Base-by-base conservation (phyloP, 768 basidiomycete genomes). In the Boletales sp. region DNA sequence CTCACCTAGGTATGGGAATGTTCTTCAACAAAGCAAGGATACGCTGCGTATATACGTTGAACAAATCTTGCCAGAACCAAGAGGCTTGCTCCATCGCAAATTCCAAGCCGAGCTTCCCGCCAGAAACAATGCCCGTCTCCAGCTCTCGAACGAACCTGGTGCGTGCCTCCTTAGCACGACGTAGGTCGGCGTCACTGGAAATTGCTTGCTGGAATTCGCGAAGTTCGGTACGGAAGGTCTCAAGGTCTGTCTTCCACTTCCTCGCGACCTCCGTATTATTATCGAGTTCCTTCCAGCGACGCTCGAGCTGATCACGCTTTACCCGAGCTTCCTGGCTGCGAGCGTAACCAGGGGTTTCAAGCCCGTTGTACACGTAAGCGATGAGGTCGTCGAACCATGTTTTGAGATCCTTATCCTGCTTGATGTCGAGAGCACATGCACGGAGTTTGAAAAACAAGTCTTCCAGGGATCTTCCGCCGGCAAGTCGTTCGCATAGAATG, bases 61-160 rank as follows among this genome's bases (percentile, higher is more conserved):
- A 84, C 8, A 91, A 52, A 53, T 94, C 91, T 63, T 84, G 79
- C 84, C 84, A 87, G 69, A 88, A 80, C 87, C 87, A 89, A 1
- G 82, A 77, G 6, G 79, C 76, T 41, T 83, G 77, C 47, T 86
- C 82, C 54, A 84, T 59, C 5, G 78, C 75, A 10, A 74, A 75
- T 59, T 82, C 75, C 39, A 82, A 39, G 7, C 76, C 74, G 0
- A 71, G 36, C 70, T 56, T 70, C 55, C 8, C 74, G 66, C 53
- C 74, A 61, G 33, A 21, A 67, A 66, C 18, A 59, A 71, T 41
- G 70, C 72, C 76, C 18, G 66, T 55, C 59, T 80, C 76, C 10
- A 84, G 35, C 41, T 83, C 81, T 12, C 60, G n/a, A 2, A 70
- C 74, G 12, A 87, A 68, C 52, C 70, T 71, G 1, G 63, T 55